These are phyloP conservation scores for Parastagonospora nodorum DNA, from an alignment of 2,329 filamentous ascomycete genomes.

Conservation along the genomic window DNA sequence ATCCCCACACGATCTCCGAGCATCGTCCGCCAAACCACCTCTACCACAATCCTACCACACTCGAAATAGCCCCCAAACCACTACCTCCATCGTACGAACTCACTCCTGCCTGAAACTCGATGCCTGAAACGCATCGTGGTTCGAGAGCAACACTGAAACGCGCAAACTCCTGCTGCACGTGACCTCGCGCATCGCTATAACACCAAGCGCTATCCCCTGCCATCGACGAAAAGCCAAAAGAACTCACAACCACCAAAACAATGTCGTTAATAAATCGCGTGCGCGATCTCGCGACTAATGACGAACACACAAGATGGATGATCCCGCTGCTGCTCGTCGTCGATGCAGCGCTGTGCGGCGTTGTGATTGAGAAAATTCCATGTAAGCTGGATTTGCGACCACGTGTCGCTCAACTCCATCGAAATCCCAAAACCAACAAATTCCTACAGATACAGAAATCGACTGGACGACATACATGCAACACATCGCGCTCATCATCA, in stretches of 20 bases:
- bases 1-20: no score
- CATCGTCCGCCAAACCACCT: no score
- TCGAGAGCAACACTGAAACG: slow-evolving; percentile 14
- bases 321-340: slow-evolving; percentile 68
- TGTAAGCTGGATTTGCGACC: slow-evolving; percentile 62
- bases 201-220: slow-evolving; percentile 10
- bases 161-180: slow-evolving; percentile 2
- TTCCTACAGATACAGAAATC: slow-evolving; percentile 84
- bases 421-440: neutral
- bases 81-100: no score
- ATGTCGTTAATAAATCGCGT: slow-evolving; percentile 47
- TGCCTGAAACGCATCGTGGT: slow-evolving; percentile 2
- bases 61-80: no score
- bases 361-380: slow-evolving; percentile 80
- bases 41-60: no score
- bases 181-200: slow-evolving; percentile 7
- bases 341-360: slow-evolving; percentile 72
- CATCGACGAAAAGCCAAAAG: slow-evolving; percentile 8
- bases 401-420: slow-evolving; percentile 27
- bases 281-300: slow-evolving; percentile 55
- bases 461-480: slow-evolving; percentile 98
- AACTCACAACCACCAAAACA: slow-evolving; percentile 1
- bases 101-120: neutral
- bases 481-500: slow-evolving; percentile 78
- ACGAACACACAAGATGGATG: slow-evolving; percentile 65